Percentiles rank a stretch among this genome's conserved stretches.
Conservation (phyloP, 108 stramenopile genomes). For the Phaeodactylum tricornutum region DNA sequence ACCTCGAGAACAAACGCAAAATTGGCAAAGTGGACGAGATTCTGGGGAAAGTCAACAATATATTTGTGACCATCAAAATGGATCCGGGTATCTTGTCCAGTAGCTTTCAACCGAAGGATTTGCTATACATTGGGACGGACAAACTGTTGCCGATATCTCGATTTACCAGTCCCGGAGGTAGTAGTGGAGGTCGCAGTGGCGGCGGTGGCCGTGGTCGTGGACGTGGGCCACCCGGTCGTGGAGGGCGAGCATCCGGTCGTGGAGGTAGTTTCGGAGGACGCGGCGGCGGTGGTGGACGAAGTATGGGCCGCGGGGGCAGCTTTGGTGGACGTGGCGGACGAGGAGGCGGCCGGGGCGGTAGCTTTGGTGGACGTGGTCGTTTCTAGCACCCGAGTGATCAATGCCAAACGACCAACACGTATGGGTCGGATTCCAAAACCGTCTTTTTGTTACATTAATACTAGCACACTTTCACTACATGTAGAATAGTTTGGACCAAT, state of each 20-base stretch:
- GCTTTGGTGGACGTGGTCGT: constrained; percentile 45
- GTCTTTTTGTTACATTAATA: not conserved
- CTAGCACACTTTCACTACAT: too few species aligned
- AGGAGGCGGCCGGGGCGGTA: constrained; percentile 32
- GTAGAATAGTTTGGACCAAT: too few species aligned
- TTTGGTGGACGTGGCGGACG: constrained; percentile 47
- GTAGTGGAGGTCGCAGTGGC: constrained; percentile 49
- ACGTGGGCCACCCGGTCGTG: constrained; percentile 37
- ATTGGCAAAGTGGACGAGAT: constrained; percentile 99
- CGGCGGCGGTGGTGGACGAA: constrained; percentile 27
- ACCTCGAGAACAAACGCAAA: constrained; percentile 96
- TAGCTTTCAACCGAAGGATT: constrained; percentile 85
- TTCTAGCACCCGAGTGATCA: too few species aligned
- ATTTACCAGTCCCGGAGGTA: constrained; percentile 75
- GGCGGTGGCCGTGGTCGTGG: constrained; percentile 32
- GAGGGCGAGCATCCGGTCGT: constrained; percentile 4
- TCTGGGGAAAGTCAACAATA: constrained; percentile 86
- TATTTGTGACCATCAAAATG: constrained; percentile 95
- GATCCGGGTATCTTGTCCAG: constrained; percentile 87
- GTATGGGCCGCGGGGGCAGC: constrained; percentile 53
- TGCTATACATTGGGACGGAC: constrained; percentile 87
- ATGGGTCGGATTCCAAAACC: not conserved
- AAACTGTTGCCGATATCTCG: constrained; percentile 86
- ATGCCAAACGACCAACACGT: too few species aligned
- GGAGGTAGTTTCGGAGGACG: constrained; percentile 19